These are phyloP conservation scores for Sclerotinia glacialis DNA, from an alignment of 2,329 filamentous ascomycete species.

Conservation along the genomic window DNA sequence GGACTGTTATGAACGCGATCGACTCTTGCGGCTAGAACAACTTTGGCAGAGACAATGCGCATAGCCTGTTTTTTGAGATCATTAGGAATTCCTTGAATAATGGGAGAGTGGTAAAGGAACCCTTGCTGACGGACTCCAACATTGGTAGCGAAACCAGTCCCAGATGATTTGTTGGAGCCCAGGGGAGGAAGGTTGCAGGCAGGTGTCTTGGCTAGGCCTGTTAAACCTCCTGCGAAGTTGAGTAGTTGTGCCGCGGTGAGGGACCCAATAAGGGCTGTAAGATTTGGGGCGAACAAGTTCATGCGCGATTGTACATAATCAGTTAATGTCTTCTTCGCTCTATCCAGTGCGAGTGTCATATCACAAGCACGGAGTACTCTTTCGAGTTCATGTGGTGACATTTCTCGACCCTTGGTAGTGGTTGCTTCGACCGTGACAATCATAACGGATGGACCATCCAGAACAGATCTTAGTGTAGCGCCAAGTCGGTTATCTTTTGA, in stretches of 20 bases:
- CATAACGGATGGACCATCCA: slow-evolving; percentile 91
- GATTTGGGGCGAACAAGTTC: slow-evolving; percentile 91
- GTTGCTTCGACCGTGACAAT: slow-evolving; percentile 94
- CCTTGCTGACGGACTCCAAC: slow-evolving; percentile 88
- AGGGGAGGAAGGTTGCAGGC: slow-evolving; percentile 89
- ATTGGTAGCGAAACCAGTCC: slow-evolving; percentile 83
- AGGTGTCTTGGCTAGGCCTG: slow-evolving; percentile 85
- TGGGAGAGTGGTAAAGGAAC: slow-evolving; percentile 86
- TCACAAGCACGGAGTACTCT: slow-evolving; percentile 75
- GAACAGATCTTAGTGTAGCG: slow-evolving; percentile 70
- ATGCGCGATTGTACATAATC: slow-evolving; percentile 97
- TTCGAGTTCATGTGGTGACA: slow-evolving; percentile 72
- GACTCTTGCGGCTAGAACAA: slow-evolving; percentile 87
- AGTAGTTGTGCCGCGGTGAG: slow-evolving; percentile 94
- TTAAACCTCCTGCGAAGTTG: slow-evolving; percentile 86
- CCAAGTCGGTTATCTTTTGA: slow-evolving; percentile 77
- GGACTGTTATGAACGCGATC: slow-evolving; percentile 80
- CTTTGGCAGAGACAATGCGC: slow-evolving; percentile 89
- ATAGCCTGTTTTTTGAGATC: slow-evolving; percentile 92
- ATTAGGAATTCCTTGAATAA: slow-evolving; percentile 78
- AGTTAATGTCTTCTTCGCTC: slow-evolving; percentile 80
- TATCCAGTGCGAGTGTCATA: slow-evolving; percentile 84
- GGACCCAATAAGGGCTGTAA: slow-evolving; percentile 86
- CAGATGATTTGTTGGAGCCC: slow-evolving; percentile 82
- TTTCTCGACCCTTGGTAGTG: slow-evolving; percentile 76